Evolutionary conservation across 2,329 filamentous ascomycete species (phyloP).

Genomic region (Ceratocystis albifundus): DNA sequence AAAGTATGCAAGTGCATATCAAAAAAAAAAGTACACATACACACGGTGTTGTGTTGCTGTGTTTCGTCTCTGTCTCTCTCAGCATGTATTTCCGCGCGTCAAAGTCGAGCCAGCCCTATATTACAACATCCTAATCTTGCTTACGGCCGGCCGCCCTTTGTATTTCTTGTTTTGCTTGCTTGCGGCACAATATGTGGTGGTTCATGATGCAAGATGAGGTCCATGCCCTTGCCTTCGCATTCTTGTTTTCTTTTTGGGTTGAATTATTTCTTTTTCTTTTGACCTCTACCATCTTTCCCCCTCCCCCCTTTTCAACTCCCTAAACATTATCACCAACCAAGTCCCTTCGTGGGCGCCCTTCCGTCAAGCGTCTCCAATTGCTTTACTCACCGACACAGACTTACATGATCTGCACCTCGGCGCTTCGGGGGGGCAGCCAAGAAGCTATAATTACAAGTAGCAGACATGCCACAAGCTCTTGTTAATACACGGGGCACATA

Average conservation of each 20-base stretch:
- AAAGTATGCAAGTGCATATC: too few relatives aligned
- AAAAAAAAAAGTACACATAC: too few relatives aligned
- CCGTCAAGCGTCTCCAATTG: not conserved
- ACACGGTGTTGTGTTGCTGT: not conserved
- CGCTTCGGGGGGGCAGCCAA: too few relatives aligned
- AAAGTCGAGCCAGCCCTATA: not conserved
- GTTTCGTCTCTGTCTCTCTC: not conserved
- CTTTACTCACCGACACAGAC: not conserved
- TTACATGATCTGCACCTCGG: too few relatives aligned
- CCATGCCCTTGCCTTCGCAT: not conserved
- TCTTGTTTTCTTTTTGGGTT: not conserved
- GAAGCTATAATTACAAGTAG: too few relatives aligned
- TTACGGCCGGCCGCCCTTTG: not conserved
- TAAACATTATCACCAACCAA: not conserved
- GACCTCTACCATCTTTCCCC: too few relatives aligned
- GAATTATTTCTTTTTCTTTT: not conserved
- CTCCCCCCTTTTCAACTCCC: not conserved
- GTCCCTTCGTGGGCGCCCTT: not conserved
- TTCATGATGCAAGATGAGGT: not conserved
- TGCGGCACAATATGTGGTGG: not conserved
- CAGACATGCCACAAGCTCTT: too few relatives aligned
- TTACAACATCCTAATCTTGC: constrained; percentile 1
- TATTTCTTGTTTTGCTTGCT: not conserved
- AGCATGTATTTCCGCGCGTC: not conserved
- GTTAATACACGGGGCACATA: too few relatives aligned